These are phyloP conservation scores for Larix kaempferi DNA, from an alignment of 75 land plant genomes.

Conservation along the genomic window DNA sequence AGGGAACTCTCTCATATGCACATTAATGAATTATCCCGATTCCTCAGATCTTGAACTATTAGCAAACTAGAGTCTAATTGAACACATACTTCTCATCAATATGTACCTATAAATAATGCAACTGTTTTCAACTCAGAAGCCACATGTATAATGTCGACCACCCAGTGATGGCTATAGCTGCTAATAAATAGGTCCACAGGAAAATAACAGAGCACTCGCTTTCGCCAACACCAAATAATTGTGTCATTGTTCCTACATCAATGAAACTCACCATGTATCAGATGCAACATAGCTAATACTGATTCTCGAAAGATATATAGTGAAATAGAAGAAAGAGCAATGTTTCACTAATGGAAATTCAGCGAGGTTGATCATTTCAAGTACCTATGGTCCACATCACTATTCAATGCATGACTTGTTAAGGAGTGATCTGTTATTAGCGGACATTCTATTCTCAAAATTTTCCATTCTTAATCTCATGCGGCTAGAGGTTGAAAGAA, in stretches of 20 bases:
- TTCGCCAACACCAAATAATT: conserved; percentile 58
- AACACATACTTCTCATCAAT: background rate
- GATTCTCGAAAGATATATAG: background rate
- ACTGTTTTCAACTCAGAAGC: conserved; percentile 25
- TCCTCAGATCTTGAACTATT: no score
- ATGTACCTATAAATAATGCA: background rate
- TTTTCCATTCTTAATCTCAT: no score
- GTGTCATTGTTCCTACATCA: conserved; percentile 50
- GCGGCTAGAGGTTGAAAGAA: no score
- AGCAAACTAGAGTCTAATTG: no score
- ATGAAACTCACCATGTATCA: background rate
- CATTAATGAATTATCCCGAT: no score
- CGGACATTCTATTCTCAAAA: background rate
- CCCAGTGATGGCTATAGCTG: conserved; percentile 45
- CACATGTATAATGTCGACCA: conserved; percentile 62
- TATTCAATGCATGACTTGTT: background rate
- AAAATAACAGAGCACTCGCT: conserved; percentile 63
- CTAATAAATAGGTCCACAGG: conserved; percentile 49
- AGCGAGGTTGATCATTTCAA: background rate
- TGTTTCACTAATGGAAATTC: background rate
- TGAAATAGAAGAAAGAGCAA: background rate
- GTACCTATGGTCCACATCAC: background rate
- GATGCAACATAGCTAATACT: background rate
- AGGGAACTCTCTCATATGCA: no score
- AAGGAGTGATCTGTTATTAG: background rate